Evolutionary conservation across 441 rosid genomes (phyloP).

Genomic region (Mallotus repandus): DNA sequence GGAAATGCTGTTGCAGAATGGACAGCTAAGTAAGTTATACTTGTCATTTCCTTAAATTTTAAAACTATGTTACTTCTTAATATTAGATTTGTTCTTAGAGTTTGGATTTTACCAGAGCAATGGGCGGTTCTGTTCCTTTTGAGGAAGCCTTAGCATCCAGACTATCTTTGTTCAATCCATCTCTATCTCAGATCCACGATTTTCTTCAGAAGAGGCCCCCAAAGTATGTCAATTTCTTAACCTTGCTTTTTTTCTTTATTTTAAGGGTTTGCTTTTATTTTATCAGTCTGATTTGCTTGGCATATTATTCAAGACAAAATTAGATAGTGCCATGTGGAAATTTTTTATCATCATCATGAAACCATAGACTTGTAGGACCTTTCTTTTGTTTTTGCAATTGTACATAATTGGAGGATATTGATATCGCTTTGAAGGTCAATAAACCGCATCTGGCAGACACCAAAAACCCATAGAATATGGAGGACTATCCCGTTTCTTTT

Average conservation of each 20-base stretch:
- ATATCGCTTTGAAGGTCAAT: not conserved
- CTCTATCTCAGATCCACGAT: conserved; percentile 69
- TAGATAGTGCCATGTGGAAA: not conserved
- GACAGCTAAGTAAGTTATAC: conserved; percentile 80
- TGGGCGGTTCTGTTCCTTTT: conserved; percentile 97
- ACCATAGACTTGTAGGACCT: not conserved
- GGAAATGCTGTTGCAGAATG: conserved; percentile 98
- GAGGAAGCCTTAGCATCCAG: conserved; percentile 93
- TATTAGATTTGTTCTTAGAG: conserved; percentile 14
- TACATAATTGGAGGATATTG: not conserved
- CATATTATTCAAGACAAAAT: not conserved
- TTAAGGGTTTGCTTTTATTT: not conserved
- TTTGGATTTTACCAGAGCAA: conserved; percentile 60
- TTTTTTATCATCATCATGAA: not conserved
- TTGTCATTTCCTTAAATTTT: not conserved
- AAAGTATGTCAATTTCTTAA: conserved; percentile 44
- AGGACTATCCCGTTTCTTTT: too few species aligned
- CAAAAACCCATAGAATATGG: not conserved
- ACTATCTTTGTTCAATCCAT: conserved; percentile 82
- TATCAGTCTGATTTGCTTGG: conserved; percentile 3
- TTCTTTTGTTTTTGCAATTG: not conserved
- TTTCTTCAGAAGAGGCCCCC: conserved; percentile 79
- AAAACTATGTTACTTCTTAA: not conserved
- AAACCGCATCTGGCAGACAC: not conserved
- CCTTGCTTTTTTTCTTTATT: conserved; percentile 2